A percentile compares a stretch with the other conserved stretches of the same genome.
Evolutionary conservation across 2,329 filamentous ascomycete genomes (phyloP).

Genomic region (Purpureocillium lavendulum): DNA sequence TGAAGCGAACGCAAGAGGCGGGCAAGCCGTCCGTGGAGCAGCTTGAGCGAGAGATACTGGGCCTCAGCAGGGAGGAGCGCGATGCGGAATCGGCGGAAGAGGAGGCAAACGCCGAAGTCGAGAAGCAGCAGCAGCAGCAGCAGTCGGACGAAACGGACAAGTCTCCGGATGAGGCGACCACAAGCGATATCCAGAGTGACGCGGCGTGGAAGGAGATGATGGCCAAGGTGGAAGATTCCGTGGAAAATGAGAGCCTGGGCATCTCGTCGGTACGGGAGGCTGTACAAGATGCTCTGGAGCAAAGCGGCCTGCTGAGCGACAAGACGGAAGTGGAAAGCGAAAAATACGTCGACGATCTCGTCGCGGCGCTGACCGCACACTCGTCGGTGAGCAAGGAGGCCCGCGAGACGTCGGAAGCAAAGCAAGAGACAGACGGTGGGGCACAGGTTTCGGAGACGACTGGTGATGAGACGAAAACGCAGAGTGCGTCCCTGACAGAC

Average conservation of each 20-base stretch:
- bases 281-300: conserved; percentile 45
- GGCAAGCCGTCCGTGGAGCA: conserved; percentile 57
- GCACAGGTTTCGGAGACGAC: background rate
- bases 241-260: conserved; percentile 49
- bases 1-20: conserved; percentile 63
- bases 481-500: conserved; percentile 29
- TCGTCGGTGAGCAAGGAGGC: conserved; percentile 16
- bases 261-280: conserved; percentile 43
- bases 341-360: conserved; percentile 40
- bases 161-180: conserved; percentile 8
- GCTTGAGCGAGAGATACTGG: conserved; percentile 58
- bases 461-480: conserved; percentile 1
- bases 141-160: conserved; percentile 14
- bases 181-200: conserved; percentile 19
- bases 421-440: conserved; percentile 7
- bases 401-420: conserved; percentile 7
- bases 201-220: conserved; percentile 47
- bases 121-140: conserved; percentile 9
- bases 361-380: conserved; percentile 35
- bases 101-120: conserved; percentile 10
- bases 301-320: conserved; percentile 41
- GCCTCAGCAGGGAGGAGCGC: conserved; percentile 28
- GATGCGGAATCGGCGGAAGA: conserved; percentile 13
- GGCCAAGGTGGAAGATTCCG: conserved; percentile 44
- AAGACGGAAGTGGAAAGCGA: conserved; percentile 36